These are phyloP conservation scores for Hansenula anomala DNA, from an alignment of 1,139 yeast genomes.

Conservation along the genomic window DNA sequence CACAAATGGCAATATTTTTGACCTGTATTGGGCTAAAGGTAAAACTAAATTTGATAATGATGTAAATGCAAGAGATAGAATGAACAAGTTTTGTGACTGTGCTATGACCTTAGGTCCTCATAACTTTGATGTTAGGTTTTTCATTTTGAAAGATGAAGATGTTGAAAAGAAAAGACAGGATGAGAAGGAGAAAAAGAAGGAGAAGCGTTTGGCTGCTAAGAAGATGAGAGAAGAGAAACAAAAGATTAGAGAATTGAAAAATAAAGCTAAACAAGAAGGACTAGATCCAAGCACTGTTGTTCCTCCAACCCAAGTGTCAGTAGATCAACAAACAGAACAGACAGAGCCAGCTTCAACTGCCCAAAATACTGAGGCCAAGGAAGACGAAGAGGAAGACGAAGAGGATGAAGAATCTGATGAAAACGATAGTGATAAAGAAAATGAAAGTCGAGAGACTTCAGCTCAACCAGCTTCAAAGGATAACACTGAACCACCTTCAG, in stretches of 20 bases:
- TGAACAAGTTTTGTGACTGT: conserved; percentile 86
- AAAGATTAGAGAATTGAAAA: conserved; percentile 24
- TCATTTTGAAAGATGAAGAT: conserved; percentile 74
- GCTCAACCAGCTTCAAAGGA: conserved; percentile 3
- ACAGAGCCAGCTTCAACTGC: background rate
- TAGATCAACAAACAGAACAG: background rate
- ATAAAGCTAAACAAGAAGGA: conserved; percentile 11
- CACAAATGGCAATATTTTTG: conserved; percentile 69
- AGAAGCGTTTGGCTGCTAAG: conserved; percentile 32
- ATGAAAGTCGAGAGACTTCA: conserved; percentile 14
- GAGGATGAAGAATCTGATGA: conserved; percentile 8
- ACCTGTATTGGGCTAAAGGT: conserved; percentile 75
- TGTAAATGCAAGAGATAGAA: conserved; percentile 56
- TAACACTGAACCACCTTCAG: conserved; percentile 8
- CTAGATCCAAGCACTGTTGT: background rate
- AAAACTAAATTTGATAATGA: conserved; percentile 40
- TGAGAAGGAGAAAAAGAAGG: conserved; percentile 30
- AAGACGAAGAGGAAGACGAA: conserved; percentile 3
- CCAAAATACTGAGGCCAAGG: too few relatives aligned
- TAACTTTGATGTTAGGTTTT: conserved; percentile 66
- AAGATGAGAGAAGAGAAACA: conserved; percentile 30
- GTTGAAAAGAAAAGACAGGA: conserved; percentile 33
- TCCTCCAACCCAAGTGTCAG: background rate
- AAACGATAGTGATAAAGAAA: conserved; percentile 11
- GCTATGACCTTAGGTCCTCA: conserved; percentile 78